These are phyloP conservation scores for Triglochin maritima DNA, from an alignment of 106 monocot species.

Conservation along the genomic window DNA sequence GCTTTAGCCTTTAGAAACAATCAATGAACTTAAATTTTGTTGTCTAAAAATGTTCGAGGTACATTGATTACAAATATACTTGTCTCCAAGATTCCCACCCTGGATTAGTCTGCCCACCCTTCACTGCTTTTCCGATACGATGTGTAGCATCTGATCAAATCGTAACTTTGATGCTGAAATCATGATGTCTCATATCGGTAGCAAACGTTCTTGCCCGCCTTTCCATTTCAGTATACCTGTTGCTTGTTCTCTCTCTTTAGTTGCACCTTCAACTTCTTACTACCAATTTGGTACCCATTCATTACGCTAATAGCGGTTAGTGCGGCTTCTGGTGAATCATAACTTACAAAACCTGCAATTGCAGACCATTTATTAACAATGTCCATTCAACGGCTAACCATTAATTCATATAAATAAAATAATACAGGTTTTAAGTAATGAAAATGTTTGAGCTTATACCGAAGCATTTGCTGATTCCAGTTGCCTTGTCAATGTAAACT, in stretches of 20 bases:
- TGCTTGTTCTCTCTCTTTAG: slow-evolving; percentile 94
- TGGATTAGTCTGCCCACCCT: neutral
- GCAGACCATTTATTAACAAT: no score
- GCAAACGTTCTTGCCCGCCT: neutral
- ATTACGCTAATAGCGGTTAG: slow-evolving; percentile 67
- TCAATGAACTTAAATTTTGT: slow-evolving; percentile 11
- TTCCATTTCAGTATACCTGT: slow-evolving; percentile 48
- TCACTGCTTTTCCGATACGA: no score
- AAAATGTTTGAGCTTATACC: slow-evolving; percentile 27
- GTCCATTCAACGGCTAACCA: no score
- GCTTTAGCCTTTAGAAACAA: neutral
- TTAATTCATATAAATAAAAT: no score
- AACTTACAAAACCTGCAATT: slow-evolving; percentile 90
- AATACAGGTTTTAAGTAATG: no score
- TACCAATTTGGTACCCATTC: slow-evolving; percentile 82
- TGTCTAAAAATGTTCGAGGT: slow-evolving; percentile 31
- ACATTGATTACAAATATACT: slow-evolving; percentile 52
- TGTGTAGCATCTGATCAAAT: neutral
- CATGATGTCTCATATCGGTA: neutral
- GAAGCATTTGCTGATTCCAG: slow-evolving; percentile 96
- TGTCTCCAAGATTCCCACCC: slow-evolving; percentile 22
- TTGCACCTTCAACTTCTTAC: slow-evolving; percentile 97
- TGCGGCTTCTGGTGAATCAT: slow-evolving; percentile 69
- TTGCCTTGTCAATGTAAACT: slow-evolving; percentile 90
- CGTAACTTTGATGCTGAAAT: neutral